Evolutionary conservation across 2,329 filamentous ascomycete species (phyloP), one percentile per base, ranked within the genome.

Genomic region (Aspergillaceae sp.): DNA sequence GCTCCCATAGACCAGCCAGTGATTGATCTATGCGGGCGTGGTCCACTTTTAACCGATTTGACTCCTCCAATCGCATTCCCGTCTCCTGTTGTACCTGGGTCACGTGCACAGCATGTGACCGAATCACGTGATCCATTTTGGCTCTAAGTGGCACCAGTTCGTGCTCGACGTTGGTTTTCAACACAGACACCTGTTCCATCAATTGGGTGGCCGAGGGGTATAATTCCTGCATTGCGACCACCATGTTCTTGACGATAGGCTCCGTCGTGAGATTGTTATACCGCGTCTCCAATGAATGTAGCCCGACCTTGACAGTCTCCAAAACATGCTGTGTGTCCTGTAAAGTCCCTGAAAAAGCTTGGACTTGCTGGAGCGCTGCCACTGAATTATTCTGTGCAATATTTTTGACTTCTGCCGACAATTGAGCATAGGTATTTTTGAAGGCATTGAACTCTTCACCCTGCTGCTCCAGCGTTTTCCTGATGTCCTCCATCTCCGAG

Each of bases 261-360:
- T 64, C 63, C 0, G 68, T 69, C 11, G 58, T 58, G 5, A 82
- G 58, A 51, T 75, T 77, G 46, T 71, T 72, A 48, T 71, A 78
- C 49, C 75, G 76, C 0, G 49, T 46, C 53, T 76, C 70, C 5
- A 82, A 52, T 1, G 65, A 69, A 29, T 59, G 56, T 26, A 67
- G 33, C n/a, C 54, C 56, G 19, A 52, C 51, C 5, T 42, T 48
- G 3, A 64, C n/a, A 10, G 48, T 54, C 3, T 56, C 49, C 1
- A 55, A 9, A 3, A 26, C 11, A 6, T 46, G 37, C n/a, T 48
- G 44, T 32, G 45, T 37, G n/a, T 10, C 48, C 30, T 42, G 19
- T 7, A 55, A 29, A 3, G 41, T 35, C 5, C 7, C 32, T 5
- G 44, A 44, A 11, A 48, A 40, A n/a, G 30, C 40, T 9, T 27